Evolutionary conservation across 1,284 basidiomycete species (phyloP).

Genomic region (Omphalotus olearius): DNA sequence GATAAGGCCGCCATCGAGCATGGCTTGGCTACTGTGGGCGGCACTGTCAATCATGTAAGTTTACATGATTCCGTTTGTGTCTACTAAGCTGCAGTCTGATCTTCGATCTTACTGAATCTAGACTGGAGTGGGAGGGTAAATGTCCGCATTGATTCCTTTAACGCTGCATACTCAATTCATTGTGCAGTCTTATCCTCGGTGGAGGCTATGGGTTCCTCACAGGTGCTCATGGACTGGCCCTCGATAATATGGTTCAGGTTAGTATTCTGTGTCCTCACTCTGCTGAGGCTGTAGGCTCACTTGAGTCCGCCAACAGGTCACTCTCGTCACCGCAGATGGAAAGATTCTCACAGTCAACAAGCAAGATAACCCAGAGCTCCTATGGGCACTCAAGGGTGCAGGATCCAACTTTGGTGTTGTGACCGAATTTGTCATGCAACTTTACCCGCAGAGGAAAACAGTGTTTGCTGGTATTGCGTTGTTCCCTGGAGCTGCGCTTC

Average conservation of each 20-base stretch:
- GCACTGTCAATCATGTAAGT: conserved; percentile 53
- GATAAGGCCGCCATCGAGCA: conserved; percentile 42
- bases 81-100: not conserved
- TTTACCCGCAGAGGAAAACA: not conserved
- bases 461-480: too few relatives aligned
- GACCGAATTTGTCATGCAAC: conserved; percentile 13
- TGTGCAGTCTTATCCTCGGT: conserved; percentile 17
- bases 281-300: too few relatives aligned
- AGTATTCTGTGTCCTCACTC: too few relatives aligned
- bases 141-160: too few relatives aligned
- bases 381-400: conserved; percentile 14
- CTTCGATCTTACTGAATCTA: conserved; percentile 14
- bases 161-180: too few relatives aligned
- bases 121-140: conserved; percentile 37
- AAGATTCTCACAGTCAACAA: conserved; percentile 11
- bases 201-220: conserved; percentile 58
- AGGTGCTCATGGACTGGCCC: conserved; percentile 43
- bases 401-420: conserved; percentile 17
- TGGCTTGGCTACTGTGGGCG: conserved; percentile 46
- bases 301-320: too few relatives aligned
- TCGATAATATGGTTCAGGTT: conserved; percentile 54
- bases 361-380: conserved; percentile 6
- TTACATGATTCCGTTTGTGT: not conserved
- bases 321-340: conserved; percentile 12
- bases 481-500: too few relatives aligned